Conservation (phyloP, 1,284 basidiomycete species). For the Stygiomarasmius scandens region DNA sequence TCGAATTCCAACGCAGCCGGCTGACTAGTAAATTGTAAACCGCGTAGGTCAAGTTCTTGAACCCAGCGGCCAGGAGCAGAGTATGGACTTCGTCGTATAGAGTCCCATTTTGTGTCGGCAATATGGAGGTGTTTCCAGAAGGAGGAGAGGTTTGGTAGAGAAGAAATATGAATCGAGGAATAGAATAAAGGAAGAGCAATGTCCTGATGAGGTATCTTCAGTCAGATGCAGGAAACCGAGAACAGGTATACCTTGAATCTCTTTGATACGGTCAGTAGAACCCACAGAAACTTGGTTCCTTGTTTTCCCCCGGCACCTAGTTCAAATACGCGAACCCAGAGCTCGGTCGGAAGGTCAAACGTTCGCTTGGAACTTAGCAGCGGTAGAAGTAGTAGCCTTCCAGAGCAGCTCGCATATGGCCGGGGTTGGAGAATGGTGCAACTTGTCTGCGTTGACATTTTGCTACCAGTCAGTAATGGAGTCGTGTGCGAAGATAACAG, state of each 20-base stretch:
- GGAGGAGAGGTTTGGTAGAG: conserved; percentile 50
- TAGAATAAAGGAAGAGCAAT: conserved; percentile 72
- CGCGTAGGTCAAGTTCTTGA: conserved; percentile 68
- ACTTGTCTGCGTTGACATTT: background rate
- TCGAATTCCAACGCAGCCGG: conserved; percentile 57
- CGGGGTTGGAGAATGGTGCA: conserved; percentile 40
- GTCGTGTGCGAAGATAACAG: background rate
- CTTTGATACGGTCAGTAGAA: conserved; percentile 68
- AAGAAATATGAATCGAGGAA: conserved; percentile 51
- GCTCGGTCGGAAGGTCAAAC: conserved; percentile 64
- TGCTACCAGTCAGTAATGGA: too few species aligned
- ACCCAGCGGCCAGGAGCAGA: conserved; percentile 86
- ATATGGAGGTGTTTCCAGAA: conserved; percentile 57
- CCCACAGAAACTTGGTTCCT: conserved; percentile 30
- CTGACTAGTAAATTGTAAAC: conserved; percentile 45
- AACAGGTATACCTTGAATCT: conserved; percentile 63
- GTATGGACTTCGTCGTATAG: conserved; percentile 80
- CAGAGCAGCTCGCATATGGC: conserved; percentile 42
- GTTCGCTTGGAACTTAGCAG: conserved; percentile 55
- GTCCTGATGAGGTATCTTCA: conserved; percentile 46
- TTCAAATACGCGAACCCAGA: conserved; percentile 68
- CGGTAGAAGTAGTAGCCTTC: conserved; percentile 66
- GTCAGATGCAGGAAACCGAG: conserved; percentile 9
- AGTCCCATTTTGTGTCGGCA: conserved; percentile 83
- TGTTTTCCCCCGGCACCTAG: conserved; percentile 17